Base-by-base conservation (phyloP, 208 protist genomes). In the Wallacemonas rigidus region DNA sequence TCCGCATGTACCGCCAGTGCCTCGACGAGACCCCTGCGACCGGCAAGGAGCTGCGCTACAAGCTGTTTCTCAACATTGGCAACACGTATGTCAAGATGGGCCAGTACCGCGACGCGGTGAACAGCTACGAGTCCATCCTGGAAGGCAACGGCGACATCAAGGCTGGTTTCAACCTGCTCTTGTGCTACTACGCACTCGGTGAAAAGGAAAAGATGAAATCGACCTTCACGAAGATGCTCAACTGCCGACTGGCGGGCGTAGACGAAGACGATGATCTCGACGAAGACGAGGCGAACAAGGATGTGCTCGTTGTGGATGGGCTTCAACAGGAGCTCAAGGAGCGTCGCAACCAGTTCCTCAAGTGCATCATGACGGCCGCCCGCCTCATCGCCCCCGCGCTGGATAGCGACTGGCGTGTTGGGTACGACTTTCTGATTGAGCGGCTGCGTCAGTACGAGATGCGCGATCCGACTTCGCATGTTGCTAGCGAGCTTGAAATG, bases 121-220 rank as follows among this genome's bases (percentile, higher is more conserved):
- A 90, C 65, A 92, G 86, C 75, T 99, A 97, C 82, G 96, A 99
- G 83, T 85, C 86, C 36, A 91, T 99, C 67, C 91, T 99, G 62
- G 95, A 98, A 53, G 92, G 83, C 71, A 86, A 77, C 70, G 86
- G 95, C 26, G 96, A 99, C 74, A 74, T 97, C 39, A 90, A 92
- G 70, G 89, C 94, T 2, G 95, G 87, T 15, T 98, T 98, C 80
- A 99, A 99, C 82, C 89, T 99, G 38, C 76, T 99, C 9, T 71
- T 99, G n/a, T 99, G 98, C 86, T 98, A 99, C 86, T 98, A 97
- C 80, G 95, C 95, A 39, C 83, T 98, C 9, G 96, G 97, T 26
- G 96, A 99, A 69, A 84, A 82, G 70, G 91, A 98, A 55, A 92
- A 94, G 73, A 97, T 98, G 95, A 98, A 97, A 82, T 79, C 92